Evolutionary conservation across 2,329 filamentous ascomycete species (phyloP).

Genomic region (Sclerotinia spermophila): DNA sequence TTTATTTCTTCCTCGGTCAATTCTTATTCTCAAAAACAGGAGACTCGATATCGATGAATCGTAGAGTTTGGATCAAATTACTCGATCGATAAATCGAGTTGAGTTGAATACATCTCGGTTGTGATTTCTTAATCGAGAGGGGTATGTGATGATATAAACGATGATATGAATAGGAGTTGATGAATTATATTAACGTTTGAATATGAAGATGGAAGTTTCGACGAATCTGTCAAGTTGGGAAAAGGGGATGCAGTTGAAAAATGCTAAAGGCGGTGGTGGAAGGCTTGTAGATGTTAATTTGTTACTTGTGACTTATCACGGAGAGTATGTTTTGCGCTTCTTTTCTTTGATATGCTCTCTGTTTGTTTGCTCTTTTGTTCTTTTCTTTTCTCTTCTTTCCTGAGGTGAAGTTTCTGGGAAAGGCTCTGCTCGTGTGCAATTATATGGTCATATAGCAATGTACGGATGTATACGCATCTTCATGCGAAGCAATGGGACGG

Average conservation of each 20-base stretch:
- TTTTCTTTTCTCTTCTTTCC: no score
- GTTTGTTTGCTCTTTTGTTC: no score
- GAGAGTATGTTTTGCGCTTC: no score
- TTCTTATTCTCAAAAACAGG: neutral
- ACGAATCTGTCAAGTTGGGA: neutral
- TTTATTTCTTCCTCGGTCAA: rapidly evolving
- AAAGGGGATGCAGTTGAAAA: neutral
- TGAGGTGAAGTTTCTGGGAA: no score
- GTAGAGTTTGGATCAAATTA: neutral
- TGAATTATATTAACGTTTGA: neutral
- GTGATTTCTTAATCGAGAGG: neutral
- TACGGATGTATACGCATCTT: neutral
- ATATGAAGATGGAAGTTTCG: neutral
- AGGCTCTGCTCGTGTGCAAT: neutral
- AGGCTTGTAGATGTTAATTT: neutral
- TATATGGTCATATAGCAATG: no score
- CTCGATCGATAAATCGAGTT: neutral
- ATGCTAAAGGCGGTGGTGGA: neutral
- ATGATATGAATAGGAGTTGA: rapidly evolving
- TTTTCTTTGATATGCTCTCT: neutral
- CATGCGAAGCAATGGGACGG: neutral
- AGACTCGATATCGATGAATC: neutral
- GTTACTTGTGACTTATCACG: no score
- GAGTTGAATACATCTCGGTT: neutral
- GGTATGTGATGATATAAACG: neutral